These are phyloP conservation scores for Pezicula carpinea DNA, from an alignment of 2,329 filamentous ascomycete species.

Conservation along the genomic window DNA sequence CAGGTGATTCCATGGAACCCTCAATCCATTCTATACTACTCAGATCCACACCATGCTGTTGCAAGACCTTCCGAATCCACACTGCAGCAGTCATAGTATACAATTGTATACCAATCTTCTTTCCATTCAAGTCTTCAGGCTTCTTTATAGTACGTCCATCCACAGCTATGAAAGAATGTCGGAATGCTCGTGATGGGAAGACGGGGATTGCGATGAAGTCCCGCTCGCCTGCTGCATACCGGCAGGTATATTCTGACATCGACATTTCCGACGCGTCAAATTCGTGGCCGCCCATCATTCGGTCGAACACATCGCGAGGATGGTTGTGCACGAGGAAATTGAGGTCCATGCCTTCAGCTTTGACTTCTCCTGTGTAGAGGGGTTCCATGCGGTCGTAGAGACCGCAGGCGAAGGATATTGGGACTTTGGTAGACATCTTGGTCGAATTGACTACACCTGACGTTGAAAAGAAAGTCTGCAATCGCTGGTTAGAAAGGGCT, in stretches of 20 bases:
- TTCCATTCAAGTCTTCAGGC: slow-evolving; percentile 29
- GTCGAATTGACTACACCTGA: too few relatives aligned
- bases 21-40: slow-evolving; percentile 29
- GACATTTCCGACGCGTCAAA: slow-evolving; percentile 29
- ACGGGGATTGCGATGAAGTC: slow-evolving; percentile 28
- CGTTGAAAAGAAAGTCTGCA: too few relatives aligned
- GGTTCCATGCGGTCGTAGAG: slow-evolving; percentile 23
- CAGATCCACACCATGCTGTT: slow-evolving; percentile 30
- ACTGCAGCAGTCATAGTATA: slow-evolving; percentile 36
- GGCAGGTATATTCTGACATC: slow-evolving; percentile 26
- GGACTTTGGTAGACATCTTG: slow-evolving; percentile 1
- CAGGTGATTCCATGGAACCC: slow-evolving; percentile 27
- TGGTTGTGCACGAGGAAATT: slow-evolving; percentile 28
- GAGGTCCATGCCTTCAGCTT: slow-evolving; percentile 25
- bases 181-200: slow-evolving; percentile 29
- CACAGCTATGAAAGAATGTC: slow-evolving; percentile 30
- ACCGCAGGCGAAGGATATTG: slow-evolving; percentile 23
- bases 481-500: too few relatives aligned
- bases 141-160: slow-evolving; percentile 25
- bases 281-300: slow-evolving; percentile 24
- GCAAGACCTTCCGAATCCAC: slow-evolving; percentile 29
- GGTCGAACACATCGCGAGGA: slow-evolving; percentile 30
- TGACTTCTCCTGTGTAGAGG: slow-evolving; percentile 24
- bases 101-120: slow-evolving; percentile 31
- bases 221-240: slow-evolving; percentile 21